Evolutionary conservation across 345 rosid genomes (phyloP).

Genomic region (Dimocarpus longan): DNA sequence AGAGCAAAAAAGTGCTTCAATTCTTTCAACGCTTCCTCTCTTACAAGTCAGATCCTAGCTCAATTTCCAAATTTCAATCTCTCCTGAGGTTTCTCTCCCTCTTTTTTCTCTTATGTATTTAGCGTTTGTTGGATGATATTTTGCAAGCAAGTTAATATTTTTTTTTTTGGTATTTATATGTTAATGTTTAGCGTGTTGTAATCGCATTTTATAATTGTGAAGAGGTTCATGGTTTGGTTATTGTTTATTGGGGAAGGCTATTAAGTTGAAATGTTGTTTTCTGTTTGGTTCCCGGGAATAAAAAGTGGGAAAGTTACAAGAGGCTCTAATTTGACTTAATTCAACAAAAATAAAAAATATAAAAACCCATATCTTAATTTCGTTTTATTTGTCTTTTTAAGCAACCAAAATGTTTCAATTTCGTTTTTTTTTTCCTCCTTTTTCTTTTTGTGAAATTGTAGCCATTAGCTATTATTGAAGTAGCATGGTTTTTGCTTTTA

Average conservation of each 20-base stretch:
- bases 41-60: constrained; percentile 10
- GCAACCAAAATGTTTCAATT: background rate
- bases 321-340: background rate
- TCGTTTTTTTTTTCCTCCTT: background rate
- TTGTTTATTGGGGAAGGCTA: background rate
- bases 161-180: background rate
- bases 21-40: constrained; percentile 3
- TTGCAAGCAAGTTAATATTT: too few species aligned
- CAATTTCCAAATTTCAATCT: background rate
- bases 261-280: background rate
- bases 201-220: background rate
- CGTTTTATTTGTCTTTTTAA: background rate
- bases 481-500: background rate
- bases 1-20: constrained; percentile 6
- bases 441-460: background rate
- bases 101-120: background rate
- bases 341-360: background rate
- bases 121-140: background rate
- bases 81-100: background rate
- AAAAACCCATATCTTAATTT: background rate
- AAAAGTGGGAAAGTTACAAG: background rate
- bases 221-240: background rate
- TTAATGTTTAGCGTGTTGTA: background rate
- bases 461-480: constrained; percentile 11
- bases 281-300: constrained; percentile 10